Evolutionary conservation across 176 grass and related monocot genomes (phyloP), one percentile per base, ranked within the genome.

Genomic region (Aechmea fasciata): DNA sequence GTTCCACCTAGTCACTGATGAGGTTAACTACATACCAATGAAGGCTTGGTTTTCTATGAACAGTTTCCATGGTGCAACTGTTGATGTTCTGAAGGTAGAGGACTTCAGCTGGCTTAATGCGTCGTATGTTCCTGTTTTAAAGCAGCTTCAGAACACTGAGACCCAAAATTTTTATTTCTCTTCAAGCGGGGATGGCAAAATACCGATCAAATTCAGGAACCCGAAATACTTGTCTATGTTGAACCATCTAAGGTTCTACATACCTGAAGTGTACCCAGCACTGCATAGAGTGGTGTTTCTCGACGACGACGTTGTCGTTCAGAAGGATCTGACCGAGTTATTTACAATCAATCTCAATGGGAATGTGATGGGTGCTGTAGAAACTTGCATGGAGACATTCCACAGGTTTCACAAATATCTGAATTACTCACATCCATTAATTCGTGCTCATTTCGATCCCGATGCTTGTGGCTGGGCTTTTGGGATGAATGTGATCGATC

Each of bases 301-400:
- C 66, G 94, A 99, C 41, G 94, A 99, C 88, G 94, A 99, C 63
- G 66, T 99, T 0, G 82, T 99, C 63, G 94, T 99, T 52, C 84
- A 93, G 80, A 99, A 79, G 77, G 94, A 99, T 69, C 52, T 99
- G 0, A 85, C 87, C 47, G 90, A 76, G 51, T 68, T 99, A 78
- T 99, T 99, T 64, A 80, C 68, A 26, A 80, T 99, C 66, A 81
- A 93, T 76, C 87, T 99, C 48, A 93, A 93, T 50, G 89, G 84
- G 24, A 99, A 99, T 61, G 94, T 99, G 65, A 99, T 99, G 90
- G 94, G 87, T 50, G 94, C 94, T 67, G 94, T 99, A 22, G 94
- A 99, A 52, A 99, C 94, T 80, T 99, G 94, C 84, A 93, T 99
- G 94, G 94, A 99, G 80, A 99, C 94, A 10, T 99, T 99, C 71